Base-by-base conservation (phyloP, 2,329 filamentous ascomycete genomes). In the Cladosporium phlei region DNA sequence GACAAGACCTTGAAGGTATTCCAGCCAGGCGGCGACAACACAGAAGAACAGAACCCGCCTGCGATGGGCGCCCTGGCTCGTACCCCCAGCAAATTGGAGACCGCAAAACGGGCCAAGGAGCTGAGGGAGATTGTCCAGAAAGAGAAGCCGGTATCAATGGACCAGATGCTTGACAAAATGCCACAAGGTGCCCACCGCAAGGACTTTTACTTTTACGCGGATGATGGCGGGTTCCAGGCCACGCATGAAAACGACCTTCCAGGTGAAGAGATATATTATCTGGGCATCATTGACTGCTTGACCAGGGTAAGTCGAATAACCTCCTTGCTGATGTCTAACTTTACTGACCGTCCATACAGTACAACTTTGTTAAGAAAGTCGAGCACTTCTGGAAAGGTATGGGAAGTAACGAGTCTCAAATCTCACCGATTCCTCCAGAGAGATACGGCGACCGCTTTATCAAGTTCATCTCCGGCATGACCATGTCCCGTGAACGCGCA, bases 381-480 rank as follows among this genome's bases (percentile, higher is more conserved):
- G 93, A 98, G 67, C 85, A 97, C 68, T 93, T 97, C 69, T 93
- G 90, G 85, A 98, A 98, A 72, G 91, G 93, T 28, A 73, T 97
- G 49, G 88, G 85, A 2, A 79, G 82, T 59, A 86, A 93, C 59
- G 83, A 88, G 58, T 82, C 79, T 25, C 84, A 96, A 63, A 97
- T 98, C 51, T 97, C 91, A 0, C 89, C 93, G 2, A 83, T 97
- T 19, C 87, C 90, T 1, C 91, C 93, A 1, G 81, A 89, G 52
- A 79, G 88, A 48, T 98, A 98, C 60, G 93, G 93, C 21, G 88
- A 97, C 49, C 84, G 93, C 4, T 98, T 98, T 66, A 78, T 94
- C 64, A 85, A 86, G 55, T 98, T 98, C 65, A 90, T 98, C 61
- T 83, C 84, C 39, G 84, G 85, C 28, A 85, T 95, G 54, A 96